Conservation (phyloP, 352 stramenopile genomes). For the Phytophthora syringae region DNA sequence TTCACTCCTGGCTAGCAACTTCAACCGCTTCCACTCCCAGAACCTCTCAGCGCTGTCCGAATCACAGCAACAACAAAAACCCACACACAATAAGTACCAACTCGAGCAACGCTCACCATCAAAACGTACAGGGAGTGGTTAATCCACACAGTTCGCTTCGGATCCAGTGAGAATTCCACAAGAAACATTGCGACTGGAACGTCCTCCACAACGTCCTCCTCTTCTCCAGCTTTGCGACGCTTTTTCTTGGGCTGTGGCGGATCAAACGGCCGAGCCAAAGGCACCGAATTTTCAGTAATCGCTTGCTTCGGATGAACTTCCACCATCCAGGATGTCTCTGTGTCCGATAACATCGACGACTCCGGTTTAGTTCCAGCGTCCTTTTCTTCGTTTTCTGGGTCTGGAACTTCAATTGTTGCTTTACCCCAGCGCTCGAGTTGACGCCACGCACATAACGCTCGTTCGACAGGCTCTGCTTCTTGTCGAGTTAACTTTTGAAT, state of each 20-base stretch:
- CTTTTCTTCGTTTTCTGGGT: neutral
- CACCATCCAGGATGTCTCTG: conserved; percentile 27
- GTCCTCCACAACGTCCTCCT: conserved; percentile 34
- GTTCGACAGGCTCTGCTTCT: conserved; percentile 28
- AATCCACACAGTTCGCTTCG: conserved; percentile 66
- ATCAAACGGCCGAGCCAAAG: conserved; percentile 27
- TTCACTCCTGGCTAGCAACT: conserved; percentile 36
- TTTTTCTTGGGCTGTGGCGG: conserved; percentile 20
- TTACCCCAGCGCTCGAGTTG: conserved; percentile 40
- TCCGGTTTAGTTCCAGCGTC: neutral
- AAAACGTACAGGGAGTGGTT: conserved; percentile 69
- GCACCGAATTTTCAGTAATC: conserved; percentile 35
- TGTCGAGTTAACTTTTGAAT: conserved; percentile 27
- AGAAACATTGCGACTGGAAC: conserved; percentile 66
- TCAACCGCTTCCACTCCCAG: conserved; percentile 55
- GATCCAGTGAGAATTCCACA: conserved; percentile 75
- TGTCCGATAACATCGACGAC: neutral
- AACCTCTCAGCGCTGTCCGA: conserved; percentile 47
- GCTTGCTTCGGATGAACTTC: conserved; percentile 43
- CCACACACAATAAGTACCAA: conserved; percentile 6
- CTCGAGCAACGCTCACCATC: neutral
- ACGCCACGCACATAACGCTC: conserved; percentile 39
- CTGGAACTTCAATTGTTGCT: neutral
- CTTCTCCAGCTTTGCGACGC: conserved; percentile 10
- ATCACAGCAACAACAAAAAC: conserved; percentile 4